Evolutionary conservation across 2,329 filamentous ascomycete genomes (phyloP).

Genomic region (Sporothrix pseudoabietina): DNA sequence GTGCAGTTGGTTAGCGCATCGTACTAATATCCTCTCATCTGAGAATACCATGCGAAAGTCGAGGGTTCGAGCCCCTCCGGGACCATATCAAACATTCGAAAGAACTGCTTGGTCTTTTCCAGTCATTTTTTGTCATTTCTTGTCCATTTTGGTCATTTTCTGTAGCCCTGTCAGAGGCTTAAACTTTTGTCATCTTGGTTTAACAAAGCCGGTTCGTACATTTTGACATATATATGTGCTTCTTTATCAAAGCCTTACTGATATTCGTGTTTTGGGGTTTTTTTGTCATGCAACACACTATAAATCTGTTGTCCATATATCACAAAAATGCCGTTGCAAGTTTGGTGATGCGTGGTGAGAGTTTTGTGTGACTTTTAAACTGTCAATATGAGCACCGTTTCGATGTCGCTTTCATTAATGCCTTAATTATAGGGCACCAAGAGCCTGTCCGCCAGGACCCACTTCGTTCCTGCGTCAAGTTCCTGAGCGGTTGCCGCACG

Average conservation of each 20-base stretch:
- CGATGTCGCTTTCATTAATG: neutral
- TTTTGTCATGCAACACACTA: too few species aligned
- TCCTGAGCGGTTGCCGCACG: slow-evolving; percentile 11
- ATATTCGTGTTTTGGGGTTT: too few species aligned
- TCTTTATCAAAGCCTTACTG: too few species aligned
- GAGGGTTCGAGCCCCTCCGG: neutral
- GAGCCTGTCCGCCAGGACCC: neutral
- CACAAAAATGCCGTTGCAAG: neutral
- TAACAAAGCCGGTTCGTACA: neutral
- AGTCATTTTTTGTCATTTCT: too few species aligned
- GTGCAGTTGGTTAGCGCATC: neutral
- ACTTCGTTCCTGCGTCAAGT: slow-evolving; percentile 21
- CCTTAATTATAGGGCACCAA: neutral
- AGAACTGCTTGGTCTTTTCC: too few species aligned
- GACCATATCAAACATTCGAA: neutral
- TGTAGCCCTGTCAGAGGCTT: too few species aligned
- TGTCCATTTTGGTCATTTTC: too few species aligned
- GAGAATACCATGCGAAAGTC: neutral
- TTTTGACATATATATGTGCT: too few species aligned
- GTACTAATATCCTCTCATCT: neutral
- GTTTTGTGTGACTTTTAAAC: neutral
- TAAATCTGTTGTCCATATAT: too few species aligned
- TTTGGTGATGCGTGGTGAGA: neutral
- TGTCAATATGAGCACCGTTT: neutral
- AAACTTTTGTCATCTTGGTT: neutral